Conservation (phyloP, 345 rosid species). For the Linum trigynum region DNA sequence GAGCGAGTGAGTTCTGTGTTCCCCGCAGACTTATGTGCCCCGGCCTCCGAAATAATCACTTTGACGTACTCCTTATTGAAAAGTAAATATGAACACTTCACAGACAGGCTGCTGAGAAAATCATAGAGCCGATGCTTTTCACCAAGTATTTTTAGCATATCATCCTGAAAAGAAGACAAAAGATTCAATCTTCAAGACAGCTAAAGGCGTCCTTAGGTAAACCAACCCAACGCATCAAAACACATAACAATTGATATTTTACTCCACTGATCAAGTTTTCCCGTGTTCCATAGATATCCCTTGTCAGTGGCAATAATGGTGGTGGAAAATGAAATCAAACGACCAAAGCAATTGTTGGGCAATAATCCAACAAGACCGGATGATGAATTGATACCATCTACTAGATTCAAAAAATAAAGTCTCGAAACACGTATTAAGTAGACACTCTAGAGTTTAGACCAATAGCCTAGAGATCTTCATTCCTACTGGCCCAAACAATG, state of each 20-base stretch:
- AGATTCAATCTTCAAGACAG: background rate
- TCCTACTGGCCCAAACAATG: background rate
- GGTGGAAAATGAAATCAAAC: too few species aligned
- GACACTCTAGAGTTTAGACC: background rate
- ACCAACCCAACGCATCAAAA: background rate
- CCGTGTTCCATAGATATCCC: too few species aligned
- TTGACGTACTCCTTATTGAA: slow-evolving; percentile 87
- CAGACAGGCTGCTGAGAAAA: slow-evolving; percentile 63
- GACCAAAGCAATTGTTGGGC: too few species aligned
- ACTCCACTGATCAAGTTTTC: too few species aligned
- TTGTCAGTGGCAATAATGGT: too few species aligned
- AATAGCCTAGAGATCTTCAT: background rate
- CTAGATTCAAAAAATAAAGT: background rate
- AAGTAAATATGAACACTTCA: slow-evolving; percentile 80
- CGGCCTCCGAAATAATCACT: slow-evolving; percentile 60
- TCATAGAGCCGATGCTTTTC: slow-evolving; percentile 82
- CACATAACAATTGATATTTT: too few species aligned
- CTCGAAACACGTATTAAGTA: background rate
- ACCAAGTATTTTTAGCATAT: slow-evolving; percentile 80
- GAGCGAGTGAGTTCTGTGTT: slow-evolving; percentile 39
- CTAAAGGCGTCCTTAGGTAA: background rate
- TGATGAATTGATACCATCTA: too few species aligned
- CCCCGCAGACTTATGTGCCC: slow-evolving; percentile 53
- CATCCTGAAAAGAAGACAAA: slow-evolving; percentile 50
- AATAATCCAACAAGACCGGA: too few species aligned